These are phyloP conservation scores for Zasmidium angulare DNA, from an alignment of 2,329 filamentous ascomycete genomes.

Conservation along the genomic window DNA sequence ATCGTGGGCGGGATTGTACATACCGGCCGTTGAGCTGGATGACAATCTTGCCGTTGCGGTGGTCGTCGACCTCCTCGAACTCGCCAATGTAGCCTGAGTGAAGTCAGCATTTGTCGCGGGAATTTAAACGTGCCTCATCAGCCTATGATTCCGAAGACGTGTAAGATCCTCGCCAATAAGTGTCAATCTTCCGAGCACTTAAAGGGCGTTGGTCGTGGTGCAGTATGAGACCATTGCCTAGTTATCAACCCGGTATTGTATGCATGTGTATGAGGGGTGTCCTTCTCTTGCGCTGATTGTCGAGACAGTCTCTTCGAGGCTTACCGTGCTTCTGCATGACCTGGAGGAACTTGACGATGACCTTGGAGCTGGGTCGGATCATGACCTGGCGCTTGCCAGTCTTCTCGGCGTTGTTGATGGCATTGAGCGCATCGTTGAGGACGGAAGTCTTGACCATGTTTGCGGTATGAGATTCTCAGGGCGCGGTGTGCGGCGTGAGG, in stretches of 20 bases:
- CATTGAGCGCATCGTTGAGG: slow-evolving; percentile 81
- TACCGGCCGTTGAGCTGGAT: slow-evolving; percentile 97
- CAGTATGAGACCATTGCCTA: slow-evolving; percentile 85
- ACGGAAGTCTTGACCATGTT: slow-evolving; percentile 99
- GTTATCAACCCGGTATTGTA: slow-evolving; percentile 91
- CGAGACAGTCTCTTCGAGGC: slow-evolving; percentile 43
- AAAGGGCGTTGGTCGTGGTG: slow-evolving; percentile 96
- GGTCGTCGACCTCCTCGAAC: slow-evolving; percentile 99
- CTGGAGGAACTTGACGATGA: slow-evolving; percentile 98
- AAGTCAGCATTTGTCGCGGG: slow-evolving; percentile 77
- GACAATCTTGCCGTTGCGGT: slow-evolving; percentile 99
- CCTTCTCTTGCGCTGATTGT: slow-evolving; percentile 23
- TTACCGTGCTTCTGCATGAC: slow-evolving; percentile 99
- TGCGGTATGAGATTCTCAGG: slow-evolving; percentile 80
- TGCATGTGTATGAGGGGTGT: background rate
- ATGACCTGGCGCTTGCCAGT: slow-evolving; percentile 98
- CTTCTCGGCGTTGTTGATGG: slow-evolving; percentile 99
- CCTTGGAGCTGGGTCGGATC: slow-evolving; percentile 98
- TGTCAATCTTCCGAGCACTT: slow-evolving; percentile 96
- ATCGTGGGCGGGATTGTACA: slow-evolving; percentile 14
- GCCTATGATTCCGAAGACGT: slow-evolving; percentile 73
- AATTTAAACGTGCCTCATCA: slow-evolving; percentile 93
- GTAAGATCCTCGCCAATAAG: slow-evolving; percentile 82
- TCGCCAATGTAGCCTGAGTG: slow-evolving; percentile 91
- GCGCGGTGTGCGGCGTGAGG: slow-evolving; percentile 61